phyloP scores from a whole-genome alignment of 768 basidiomycete species.

The Tulasnella sp. region DNA sequence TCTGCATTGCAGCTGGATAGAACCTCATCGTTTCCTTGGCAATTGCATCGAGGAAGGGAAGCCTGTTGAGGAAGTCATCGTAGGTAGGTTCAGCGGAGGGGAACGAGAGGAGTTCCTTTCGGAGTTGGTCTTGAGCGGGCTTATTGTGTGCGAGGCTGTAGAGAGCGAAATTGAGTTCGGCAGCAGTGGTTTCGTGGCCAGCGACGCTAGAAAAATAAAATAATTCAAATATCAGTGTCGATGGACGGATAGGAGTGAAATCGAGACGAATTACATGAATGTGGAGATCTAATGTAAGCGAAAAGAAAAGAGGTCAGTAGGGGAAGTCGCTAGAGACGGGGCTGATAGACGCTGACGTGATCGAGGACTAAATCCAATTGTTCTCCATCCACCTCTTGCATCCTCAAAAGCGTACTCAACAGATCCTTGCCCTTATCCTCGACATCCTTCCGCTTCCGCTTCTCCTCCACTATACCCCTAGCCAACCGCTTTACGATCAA shows the following conservation, averaged over 20 bases:
- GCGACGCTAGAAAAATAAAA: constrained; percentile 29
- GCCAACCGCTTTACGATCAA: constrained; percentile 21
- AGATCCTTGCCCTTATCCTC: constrained; percentile 14
- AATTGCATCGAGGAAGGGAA: constrained; percentile 36
- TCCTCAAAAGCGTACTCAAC: constrained; percentile 9
- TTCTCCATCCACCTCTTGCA: not conserved
- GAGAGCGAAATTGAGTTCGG: constrained; percentile 31
- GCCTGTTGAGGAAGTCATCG: constrained; percentile 30
- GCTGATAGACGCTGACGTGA: constrained; percentile 15
- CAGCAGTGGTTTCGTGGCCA: constrained; percentile 32
- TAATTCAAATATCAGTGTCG: not conserved
- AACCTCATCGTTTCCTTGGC: constrained; percentile 36
- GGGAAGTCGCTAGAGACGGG: too few relatives aligned
- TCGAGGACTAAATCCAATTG: constrained; percentile 20
- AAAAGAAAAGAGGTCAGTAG: too few relatives aligned
- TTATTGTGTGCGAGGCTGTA: constrained; percentile 34
- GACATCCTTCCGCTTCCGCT: not conserved
- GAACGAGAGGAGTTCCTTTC: constrained; percentile 30
- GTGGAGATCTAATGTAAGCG: constrained; percentile 31
- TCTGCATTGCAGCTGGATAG: constrained; percentile 33
- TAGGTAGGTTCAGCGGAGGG: constrained; percentile 26
- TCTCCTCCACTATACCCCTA: constrained; percentile 1
- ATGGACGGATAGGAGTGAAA: not conserved
- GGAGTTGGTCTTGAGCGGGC: constrained; percentile 31
- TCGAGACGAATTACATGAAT: constrained; percentile 25